These are phyloP conservation scores for Metschnikowia anglica DNA, from an alignment of 805 yeast species.

Conservation along the genomic window DNA sequence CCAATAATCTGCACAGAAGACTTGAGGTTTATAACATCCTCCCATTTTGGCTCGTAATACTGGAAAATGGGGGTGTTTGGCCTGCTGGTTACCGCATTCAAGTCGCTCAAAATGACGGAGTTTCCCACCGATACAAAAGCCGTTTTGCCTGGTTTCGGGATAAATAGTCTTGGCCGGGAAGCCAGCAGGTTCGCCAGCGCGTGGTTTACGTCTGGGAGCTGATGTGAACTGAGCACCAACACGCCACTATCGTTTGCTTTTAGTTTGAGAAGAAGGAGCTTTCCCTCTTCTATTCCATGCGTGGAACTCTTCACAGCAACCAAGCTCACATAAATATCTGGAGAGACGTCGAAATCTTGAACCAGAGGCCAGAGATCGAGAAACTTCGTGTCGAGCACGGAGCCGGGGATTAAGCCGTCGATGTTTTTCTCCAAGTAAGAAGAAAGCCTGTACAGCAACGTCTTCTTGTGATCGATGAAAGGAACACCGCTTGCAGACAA, in stretches of 20 bases:
- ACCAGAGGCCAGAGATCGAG: slow-evolving; percentile 60
- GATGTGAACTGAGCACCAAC: slow-evolving; percentile 61
- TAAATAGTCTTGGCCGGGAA: slow-evolving; percentile 46
- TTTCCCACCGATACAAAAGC: slow-evolving; percentile 61
- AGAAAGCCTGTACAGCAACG: slow-evolving; percentile 35
- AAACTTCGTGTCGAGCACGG: slow-evolving; percentile 49
- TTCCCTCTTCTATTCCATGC: slow-evolving; percentile 22
- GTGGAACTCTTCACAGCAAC: slow-evolving; percentile 16
- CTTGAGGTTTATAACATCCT: slow-evolving; percentile 67
- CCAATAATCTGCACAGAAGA: slow-evolving; percentile 55
- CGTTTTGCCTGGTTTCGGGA: slow-evolving; percentile 58
- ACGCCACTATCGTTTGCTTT: slow-evolving; percentile 51
- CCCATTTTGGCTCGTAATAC: slow-evolving; percentile 63
- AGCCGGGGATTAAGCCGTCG: slow-evolving; percentile 51
- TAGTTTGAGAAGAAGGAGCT: slow-evolving; percentile 52
- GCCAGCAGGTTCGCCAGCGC: slow-evolving; percentile 15
- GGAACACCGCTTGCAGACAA: slow-evolving; percentile 31
- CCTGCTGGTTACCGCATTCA: slow-evolving; percentile 38
- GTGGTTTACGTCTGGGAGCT: slow-evolving; percentile 45
- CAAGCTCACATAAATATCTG: slow-evolving; percentile 16
- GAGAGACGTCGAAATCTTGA: slow-evolving; percentile 20
- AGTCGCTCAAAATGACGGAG: slow-evolving; percentile 66
- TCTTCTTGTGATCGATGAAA: slow-evolving; percentile 24
- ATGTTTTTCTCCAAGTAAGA: slow-evolving; percentile 30
- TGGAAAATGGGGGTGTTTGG: slow-evolving; percentile 20